Conservation (phyloP, 371 early-diverging fungal genomes). For the Dichotomocladium elegans region DNA sequence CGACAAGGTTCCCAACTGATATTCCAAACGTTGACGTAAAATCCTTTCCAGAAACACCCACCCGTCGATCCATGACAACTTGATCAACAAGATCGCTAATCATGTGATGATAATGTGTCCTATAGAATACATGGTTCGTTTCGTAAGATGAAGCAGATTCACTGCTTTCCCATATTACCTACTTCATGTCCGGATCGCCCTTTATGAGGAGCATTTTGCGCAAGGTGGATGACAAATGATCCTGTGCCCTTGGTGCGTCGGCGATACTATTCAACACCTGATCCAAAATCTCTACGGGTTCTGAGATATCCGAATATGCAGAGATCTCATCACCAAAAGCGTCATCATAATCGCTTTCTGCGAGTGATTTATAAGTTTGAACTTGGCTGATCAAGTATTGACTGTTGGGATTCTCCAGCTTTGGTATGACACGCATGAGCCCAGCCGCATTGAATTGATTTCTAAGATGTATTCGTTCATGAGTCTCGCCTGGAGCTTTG, state of each 20-base stretch:
- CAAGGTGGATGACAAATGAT: constrained; percentile 60
- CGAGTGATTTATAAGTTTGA: constrained; percentile 62
- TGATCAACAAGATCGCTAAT: constrained; percentile 75
- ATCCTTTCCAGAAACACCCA: constrained; percentile 44
- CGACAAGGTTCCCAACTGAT: constrained; percentile 54
- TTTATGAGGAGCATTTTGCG: constrained; percentile 68
- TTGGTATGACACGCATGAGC: constrained; percentile 37
- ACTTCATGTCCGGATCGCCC: constrained; percentile 47
- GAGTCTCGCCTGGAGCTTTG: constrained; percentile 61
- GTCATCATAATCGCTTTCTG: constrained; percentile 55
- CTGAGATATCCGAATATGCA: constrained; percentile 26
- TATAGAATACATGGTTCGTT: too few species aligned
- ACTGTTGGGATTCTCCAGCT: constrained; percentile 56
- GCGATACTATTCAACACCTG: constrained; percentile 52
- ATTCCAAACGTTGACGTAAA: constrained; percentile 14
- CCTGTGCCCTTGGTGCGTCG: constrained; percentile 59
- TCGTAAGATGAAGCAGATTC: too few species aligned
- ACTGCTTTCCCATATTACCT: too few species aligned
- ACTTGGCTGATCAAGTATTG: constrained; percentile 63
- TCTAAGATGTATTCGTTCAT: constrained; percentile 63
- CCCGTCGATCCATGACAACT: constrained; percentile 75
- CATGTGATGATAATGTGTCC: constrained; percentile 70
- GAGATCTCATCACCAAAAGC: constrained; percentile 16
- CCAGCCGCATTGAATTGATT: constrained; percentile 66
- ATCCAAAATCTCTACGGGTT: constrained; percentile 65